Conservation (phyloP, 129 eudicot genomes). For the Flaveria sonorensis region DNA sequence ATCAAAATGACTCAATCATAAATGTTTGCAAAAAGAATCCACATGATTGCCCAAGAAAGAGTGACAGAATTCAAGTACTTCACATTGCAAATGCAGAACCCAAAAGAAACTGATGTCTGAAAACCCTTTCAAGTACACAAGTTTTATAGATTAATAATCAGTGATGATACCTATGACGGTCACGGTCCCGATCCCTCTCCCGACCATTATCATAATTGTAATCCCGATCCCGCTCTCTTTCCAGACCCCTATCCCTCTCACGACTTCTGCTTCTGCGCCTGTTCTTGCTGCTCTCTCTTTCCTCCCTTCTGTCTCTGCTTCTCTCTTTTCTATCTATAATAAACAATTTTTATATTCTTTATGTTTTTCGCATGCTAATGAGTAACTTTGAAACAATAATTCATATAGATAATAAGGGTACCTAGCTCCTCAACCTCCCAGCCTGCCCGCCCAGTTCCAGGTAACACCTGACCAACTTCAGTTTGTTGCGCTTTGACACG, state of each 20-base stretch:
- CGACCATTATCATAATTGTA: slow-evolving; percentile 54
- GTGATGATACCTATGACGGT: slow-evolving; percentile 53
- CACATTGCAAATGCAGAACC: slow-evolving; percentile 11
- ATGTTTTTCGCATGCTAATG: not conserved
- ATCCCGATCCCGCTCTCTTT: slow-evolving; percentile 50
- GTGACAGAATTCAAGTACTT: slow-evolving; percentile 1
- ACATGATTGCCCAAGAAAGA: not conserved
- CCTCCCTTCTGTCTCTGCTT: slow-evolving; percentile 65
- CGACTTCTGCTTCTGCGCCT: slow-evolving; percentile 67
- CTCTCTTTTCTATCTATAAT: slow-evolving; percentile 56
- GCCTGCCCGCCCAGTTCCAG: slow-evolving; percentile 93
- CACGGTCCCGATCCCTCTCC: slow-evolving; percentile 49
- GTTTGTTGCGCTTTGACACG: slow-evolving; percentile 76
- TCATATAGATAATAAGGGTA: slow-evolving; percentile 22
- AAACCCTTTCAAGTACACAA: slow-evolving; percentile 22
- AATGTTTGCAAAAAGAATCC: slow-evolving; percentile 3
- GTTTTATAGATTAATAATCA: slow-evolving; percentile 27
- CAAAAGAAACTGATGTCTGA: not conserved
- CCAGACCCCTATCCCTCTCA: slow-evolving; percentile 70
- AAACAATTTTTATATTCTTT: not conserved
- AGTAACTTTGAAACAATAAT: not conserved
- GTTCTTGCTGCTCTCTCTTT: slow-evolving; percentile 38
- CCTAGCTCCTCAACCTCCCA: slow-evolving; percentile 97
- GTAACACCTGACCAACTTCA: slow-evolving; percentile 62
- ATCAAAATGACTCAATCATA: slow-evolving; percentile 15